Base-by-base conservation (phyloP, 495 filamentous ascomycete genomes). In the Daldinia caldariorum region DNA sequence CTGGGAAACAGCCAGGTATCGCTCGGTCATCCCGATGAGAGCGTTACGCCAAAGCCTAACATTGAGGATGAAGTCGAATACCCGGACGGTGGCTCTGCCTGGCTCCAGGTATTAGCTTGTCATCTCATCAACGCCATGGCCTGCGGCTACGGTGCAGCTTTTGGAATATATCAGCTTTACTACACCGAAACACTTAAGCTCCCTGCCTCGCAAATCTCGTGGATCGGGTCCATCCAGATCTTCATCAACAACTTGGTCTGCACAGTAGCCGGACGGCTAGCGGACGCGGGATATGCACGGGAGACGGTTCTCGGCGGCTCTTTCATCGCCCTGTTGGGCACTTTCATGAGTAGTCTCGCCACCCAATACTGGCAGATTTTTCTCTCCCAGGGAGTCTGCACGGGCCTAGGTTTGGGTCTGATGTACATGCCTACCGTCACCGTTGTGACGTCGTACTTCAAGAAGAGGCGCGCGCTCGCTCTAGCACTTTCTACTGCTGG, bases 131-230 rank as follows among this genome's bases (percentile, higher is more conserved):
- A 81, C 72, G 75, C 78, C 35, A 67, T 83, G 66, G 73, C 79
- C 6, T 81, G 81, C 76, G 82, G 82, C 58, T 79, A 78, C 53
- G 77, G 80, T 8, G 63, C 80, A 6, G 73, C 79, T 2, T 84
- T 83, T 55, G 82, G 81, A 22, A 78, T 84, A 26, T 84, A 78
- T 38, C 81, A 84, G 73, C 78, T 82, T 8, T 77, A 83, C 73
- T 84, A 84, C 67, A 70, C 74, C n/a, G 76, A 82, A 67, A 79
- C 79, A 0, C 75, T 84, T 38, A 60, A 73, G 13, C 74, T 83
- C 2, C 79, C 82, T 13, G 69, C 79, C 7, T 63, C 79, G 3
- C 76, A 80, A 34, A 75, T 84, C 20, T 81, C 80, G 0, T 84
- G 81, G 82, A 82, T 83, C 56, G 82, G 82, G 18, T 83, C 81